Conservation (phyloP, 805 yeast genomes). For the Ogataea neopini region DNA sequence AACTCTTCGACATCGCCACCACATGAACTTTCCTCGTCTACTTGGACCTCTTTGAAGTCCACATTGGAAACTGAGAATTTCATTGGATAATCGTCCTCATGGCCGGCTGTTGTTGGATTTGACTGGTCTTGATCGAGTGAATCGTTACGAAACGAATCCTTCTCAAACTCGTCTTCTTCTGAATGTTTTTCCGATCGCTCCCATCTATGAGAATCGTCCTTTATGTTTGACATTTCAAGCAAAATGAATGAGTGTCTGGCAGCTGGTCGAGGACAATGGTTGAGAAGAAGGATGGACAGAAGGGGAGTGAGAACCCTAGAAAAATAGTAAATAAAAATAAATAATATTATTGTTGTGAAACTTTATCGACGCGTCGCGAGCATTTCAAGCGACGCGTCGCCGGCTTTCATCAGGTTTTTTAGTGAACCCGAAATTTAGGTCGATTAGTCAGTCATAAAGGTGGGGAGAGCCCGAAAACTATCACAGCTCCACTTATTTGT, state of each 20-base stretch:
- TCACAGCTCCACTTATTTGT: too few relatives aligned
- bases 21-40: conserved; percentile 3
- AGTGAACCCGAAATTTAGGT: too few relatives aligned
- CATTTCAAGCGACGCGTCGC: too few relatives aligned
- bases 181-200: neutral
- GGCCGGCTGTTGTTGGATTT: conserved; percentile 16
- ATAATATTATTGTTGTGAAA: too few relatives aligned
- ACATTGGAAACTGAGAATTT: neutral
- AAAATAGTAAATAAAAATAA: too few relatives aligned
- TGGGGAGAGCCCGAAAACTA: too few relatives aligned
- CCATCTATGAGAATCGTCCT: neutral
- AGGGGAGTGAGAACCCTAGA: too few relatives aligned
- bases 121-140: conserved; percentile 7
- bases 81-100: neutral
- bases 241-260: neutral
- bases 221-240: neutral
- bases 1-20: conserved; percentile 7
- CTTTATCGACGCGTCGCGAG: too few relatives aligned
- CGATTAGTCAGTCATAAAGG: too few relatives aligned
- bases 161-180: conserved; percentile 12
- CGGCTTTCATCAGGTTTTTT: too few relatives aligned
- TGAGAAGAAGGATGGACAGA: neutral
- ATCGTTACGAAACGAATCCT: conserved; percentile 8
- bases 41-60: conserved; percentile 8
- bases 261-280: neutral